Evolutionary conservation across 2,329 filamentous ascomycete species (phyloP).

Genomic region (Colletotrichum zoysiae): DNA sequence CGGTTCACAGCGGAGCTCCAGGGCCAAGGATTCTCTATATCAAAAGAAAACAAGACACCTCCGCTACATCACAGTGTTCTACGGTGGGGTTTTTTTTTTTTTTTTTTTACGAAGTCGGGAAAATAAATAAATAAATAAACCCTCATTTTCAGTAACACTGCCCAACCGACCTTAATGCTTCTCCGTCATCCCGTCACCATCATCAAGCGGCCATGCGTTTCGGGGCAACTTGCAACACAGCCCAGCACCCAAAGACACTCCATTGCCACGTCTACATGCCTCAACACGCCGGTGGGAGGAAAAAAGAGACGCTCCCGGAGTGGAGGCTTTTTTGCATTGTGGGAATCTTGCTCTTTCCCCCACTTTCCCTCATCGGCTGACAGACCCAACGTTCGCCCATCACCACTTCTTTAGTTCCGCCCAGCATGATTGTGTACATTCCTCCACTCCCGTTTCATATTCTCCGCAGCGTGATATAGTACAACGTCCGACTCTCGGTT

Average conservation of each 20-base stretch:
- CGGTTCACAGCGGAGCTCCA: no score
- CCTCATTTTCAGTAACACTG: not conserved
- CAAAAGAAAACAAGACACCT: not conserved
- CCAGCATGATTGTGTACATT: slow-evolving; percentile 16
- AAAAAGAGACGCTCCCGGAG: slow-evolving; percentile 14
- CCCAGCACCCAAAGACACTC: slow-evolving; percentile 23
- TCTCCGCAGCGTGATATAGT: slow-evolving; percentile 18
- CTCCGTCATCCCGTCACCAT: not conserved
- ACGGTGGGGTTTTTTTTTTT: no score
- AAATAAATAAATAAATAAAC: no score
- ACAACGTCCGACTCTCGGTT: slow-evolving; percentile 9
- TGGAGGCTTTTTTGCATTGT: slow-evolving; percentile 14
- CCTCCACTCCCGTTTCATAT: not conserved
- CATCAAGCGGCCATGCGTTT: not conserved
- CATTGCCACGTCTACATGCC: slow-evolving; percentile 36
- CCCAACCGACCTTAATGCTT: not conserved
- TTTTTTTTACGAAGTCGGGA: not conserved
- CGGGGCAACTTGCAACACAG: not conserved
- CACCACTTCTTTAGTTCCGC: not conserved
- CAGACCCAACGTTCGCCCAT: not conserved
- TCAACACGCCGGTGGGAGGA: slow-evolving; percentile 4
- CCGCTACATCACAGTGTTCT: not conserved
- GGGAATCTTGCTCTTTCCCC: not conserved
- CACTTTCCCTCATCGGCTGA: not conserved
- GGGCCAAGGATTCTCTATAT: no score